Base-by-base conservation (phyloP, 495 filamentous ascomycete species). In the Aspergillus avenaceus region DNA sequence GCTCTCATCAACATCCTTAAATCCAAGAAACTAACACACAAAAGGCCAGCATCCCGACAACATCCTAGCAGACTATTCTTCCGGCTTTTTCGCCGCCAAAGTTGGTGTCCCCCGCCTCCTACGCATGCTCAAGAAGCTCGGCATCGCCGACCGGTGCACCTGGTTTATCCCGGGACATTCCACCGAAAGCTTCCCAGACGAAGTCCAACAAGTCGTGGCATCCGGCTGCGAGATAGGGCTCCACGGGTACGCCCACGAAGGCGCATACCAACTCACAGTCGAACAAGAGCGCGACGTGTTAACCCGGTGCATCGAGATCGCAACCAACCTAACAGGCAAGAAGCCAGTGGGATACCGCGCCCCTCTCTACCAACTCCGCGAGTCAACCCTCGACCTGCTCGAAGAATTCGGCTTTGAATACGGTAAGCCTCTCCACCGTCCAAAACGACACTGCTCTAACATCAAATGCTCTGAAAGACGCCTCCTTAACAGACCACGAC, bases 151-250 rank as follows among this genome's bases (percentile, higher is more conserved):
- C 5, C 73, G 74, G 24, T 69, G 79, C 14, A 82, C 82, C 4
- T 85, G 82, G 82, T 84, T 83, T 54, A 74, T 85, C 18, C 82
- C 82, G 0, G 81, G 82, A 7, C 82, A 85, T 60, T 80, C 77
- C 1, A 71, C 79, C 45, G 82, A 85, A 51, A 81, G 71, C 12
- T 85, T 84, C 58, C 80, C 78, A 0, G 64, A 72, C 1, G 69
- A 79, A 49, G 74, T 77, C 3, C 66, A 71, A 26, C 64, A 68
- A 19, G 79, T 85, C 28, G 65, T 83, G 3, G 71, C 78, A 0
- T 74, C 72, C 19, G 80, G 80, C 3, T 71, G 67, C n/a, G 82
- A 85, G 54, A 75, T 84, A 34, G 82, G 72, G 0, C 65, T 81
- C 8, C 82, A 85, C 56, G 81, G 82, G 25, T 85, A 85, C 57